Evolutionary conservation across 352 stramenopile genomes (phyloP).

Genomic region (Globisporangium heterothallicum): DNA sequence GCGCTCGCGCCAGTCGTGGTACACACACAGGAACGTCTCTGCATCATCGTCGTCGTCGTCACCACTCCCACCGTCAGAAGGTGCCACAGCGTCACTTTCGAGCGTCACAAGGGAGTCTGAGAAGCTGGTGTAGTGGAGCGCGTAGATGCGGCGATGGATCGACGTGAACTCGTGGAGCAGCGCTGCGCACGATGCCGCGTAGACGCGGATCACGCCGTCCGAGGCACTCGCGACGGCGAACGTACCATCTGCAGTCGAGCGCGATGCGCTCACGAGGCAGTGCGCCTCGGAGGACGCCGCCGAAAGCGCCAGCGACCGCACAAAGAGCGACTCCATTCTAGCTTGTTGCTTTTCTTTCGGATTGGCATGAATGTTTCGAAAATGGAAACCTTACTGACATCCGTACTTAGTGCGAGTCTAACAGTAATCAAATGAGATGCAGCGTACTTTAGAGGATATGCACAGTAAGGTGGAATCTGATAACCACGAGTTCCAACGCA

Average conservation of each 20-base stretch:
- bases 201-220: conserved; percentile 76
- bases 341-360: background rate
- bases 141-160: conserved; percentile 65
- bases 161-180: conserved; percentile 78
- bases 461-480: background rate
- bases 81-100: conserved; percentile 38
- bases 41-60: conserved; percentile 33
- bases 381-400: background rate
- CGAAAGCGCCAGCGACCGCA: conserved; percentile 51
- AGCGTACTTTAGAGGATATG: background rate
- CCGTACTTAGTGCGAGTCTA: background rate
- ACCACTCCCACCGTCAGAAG: too few species aligned
- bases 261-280: conserved; percentile 53
- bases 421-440: background rate
- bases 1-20: conserved; percentile 82
- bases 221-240: conserved; percentile 62
- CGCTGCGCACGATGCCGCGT: conserved; percentile 65
- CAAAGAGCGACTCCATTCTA: conserved; percentile 62
- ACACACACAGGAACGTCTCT: conserved; percentile 83
- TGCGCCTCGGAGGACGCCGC: conserved; percentile 24
- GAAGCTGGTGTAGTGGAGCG: conserved; percentile 82
- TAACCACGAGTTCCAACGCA: too few species aligned
- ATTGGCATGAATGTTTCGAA: too few species aligned
- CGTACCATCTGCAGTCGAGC: conserved; percentile 57
- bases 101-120: conserved; percentile 83